phyloP scores from a whole-genome alignment of 176 grass and related monocot species.

The Carex scoparia region DNA sequence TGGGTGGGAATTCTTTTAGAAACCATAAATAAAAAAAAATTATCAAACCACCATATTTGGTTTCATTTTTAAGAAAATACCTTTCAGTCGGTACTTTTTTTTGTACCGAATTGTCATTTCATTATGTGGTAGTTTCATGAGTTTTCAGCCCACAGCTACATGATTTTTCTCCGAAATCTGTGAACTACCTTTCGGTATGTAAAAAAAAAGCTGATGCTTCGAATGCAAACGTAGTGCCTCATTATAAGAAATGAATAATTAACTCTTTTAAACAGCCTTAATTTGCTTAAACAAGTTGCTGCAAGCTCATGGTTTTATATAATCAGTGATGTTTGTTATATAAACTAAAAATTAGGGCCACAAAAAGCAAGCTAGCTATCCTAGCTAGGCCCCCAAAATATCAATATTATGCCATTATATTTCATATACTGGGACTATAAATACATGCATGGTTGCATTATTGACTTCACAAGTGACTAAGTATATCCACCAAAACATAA shows the following conservation, averaged over 20 bases:
- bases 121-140: too few species aligned
- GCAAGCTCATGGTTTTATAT: background rate
- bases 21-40: too few species aligned
- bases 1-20: background rate
- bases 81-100: too few species aligned
- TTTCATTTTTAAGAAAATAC: too few species aligned
- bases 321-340: background rate
- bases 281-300: background rate
- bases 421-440: background rate
- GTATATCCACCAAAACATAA: background rate
- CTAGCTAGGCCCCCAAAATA: background rate
- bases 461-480: background rate
- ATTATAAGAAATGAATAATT: background rate
- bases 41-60: too few species aligned
- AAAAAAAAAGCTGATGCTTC: background rate
- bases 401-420: background rate
- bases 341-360: constrained; percentile 1
- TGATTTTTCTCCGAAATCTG: too few species aligned
- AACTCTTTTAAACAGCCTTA: background rate
- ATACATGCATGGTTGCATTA: constrained; percentile 2
- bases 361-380: background rate
- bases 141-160: too few species aligned
- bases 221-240: background rate
- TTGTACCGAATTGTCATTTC: too few species aligned
- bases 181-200: too few species aligned